Evolutionary conservation across 768 basidiomycete genomes (phyloP), one percentile per base, ranked within the genome.

Genomic region (Candolleomyces eurysporus): DNA sequence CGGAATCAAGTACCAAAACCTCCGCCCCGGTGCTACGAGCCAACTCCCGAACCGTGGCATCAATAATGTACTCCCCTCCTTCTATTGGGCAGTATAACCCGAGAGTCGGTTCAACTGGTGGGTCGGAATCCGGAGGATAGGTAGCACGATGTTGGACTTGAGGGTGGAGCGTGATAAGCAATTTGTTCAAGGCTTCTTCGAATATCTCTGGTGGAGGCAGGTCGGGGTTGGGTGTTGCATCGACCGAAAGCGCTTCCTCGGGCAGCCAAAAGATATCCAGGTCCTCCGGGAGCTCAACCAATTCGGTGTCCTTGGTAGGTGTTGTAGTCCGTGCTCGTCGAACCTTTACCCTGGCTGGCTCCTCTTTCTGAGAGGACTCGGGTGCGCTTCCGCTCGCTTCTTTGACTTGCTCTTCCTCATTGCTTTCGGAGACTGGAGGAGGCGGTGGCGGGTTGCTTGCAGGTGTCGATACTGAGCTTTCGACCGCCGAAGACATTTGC

Each of bases 81-180:
- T 80, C 83, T 61, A 93, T 88, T 6, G 95, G 96, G 64, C 91
- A 93, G 72, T 92, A 94, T 5, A 96, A 73, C 0, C 86, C 91
- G n/a, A 96, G 76, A 0, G 91, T 92, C 4, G 94, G 94, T 69
- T 95, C 93, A 32, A 84, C 67, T 0, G 83, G 81, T 30, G 84
- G 78, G 16, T 82, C 84, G 6, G 81, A 69, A 3, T 79, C 72
- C 10, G 88, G 75, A 14, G 84, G 61, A 72, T 87, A 88, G 0
- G 85, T 77, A 13, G 91, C 87, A 19, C 85, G 82, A 64, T 91
- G 85, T 69, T 94, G 92, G 5, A 87, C 89, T 72, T 91, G 86
- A 2, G 93, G 91, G 72, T 92, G 92, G 39, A 94, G 77, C 4
- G 89, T 83, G 61, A 94, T 85, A 61, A 88, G 82, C 7, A 94